Base-by-base conservation (phyloP, 2,329 filamentous ascomycete species). In the Stemphylium vesicarium region DNA sequence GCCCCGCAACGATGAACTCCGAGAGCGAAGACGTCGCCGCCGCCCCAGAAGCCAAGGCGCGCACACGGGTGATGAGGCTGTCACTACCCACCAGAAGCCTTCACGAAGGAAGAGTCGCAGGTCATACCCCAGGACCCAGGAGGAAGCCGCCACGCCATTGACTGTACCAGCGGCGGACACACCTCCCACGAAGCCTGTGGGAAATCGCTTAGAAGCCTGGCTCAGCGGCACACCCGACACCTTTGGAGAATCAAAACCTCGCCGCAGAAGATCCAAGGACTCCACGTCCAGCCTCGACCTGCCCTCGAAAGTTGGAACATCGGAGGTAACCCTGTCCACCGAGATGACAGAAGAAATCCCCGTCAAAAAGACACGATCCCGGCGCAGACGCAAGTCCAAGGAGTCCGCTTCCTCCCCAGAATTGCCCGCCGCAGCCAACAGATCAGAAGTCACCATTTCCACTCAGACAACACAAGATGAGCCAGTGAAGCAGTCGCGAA, bases 131-230 rank as follows among this genome's bases (percentile, higher is more conserved):
- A 58, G 62, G 37, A 50, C 59, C 29, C 65, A 72, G 12, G 65
- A 68, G 26, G 59, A 65, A 20, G 59, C 61, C 20, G 49, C 62
- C 20, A 43, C 53, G 44, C 62, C 43, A 41, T 51, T 62, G 41
- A 59, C 55, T 10, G 61, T 69, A 16, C 54, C 63, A 29, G 55
- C 54, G 22, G 48, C 59, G 31, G 53, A 72, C 43, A 77, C 78
- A 18, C 73, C 77, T 4, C 69, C 77, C 16, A 60, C 51, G 50
- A 80, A 80, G 40, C 76, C 81, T 12, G 79, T 80, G 51, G 78
- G 75, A 16, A 80, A 66, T 47, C 84, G 84, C 42, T 82, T 88
- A 22, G 83, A 88, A 70, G 83, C 84, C 43, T 88, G 86, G 86
- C 79, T 88, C 5, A 81, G 80, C 2, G 77, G 77, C 47, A 85